phyloP scores from a whole-genome alignment of 1,284 basidiomycete species.

The Ustilago cynodontis region DNA sequence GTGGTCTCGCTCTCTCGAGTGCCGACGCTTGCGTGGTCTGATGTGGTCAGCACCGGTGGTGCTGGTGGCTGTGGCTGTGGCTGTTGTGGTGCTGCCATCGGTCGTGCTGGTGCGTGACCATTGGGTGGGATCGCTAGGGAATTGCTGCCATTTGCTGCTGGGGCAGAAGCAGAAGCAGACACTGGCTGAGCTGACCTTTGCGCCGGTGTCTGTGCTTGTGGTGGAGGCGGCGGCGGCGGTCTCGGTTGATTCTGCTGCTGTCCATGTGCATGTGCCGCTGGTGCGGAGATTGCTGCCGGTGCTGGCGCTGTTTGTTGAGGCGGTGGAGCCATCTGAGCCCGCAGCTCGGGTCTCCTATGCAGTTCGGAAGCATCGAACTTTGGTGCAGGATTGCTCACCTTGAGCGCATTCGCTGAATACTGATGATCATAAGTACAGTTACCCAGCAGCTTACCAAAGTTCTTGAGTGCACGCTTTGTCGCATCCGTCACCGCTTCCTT shows the following conservation, averaged over 20 bases:
- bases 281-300: not conserved
- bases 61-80: not conserved
- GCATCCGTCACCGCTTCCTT: slow-evolving; percentile 98
- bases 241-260: not conserved
- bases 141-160: not conserved
- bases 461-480: slow-evolving; percentile 87
- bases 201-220: slow-evolving; percentile 1
- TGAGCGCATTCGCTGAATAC: slow-evolving; percentile 84
- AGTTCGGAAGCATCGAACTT: slow-evolving; percentile 56
- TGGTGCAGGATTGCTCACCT: slow-evolving; percentile 70
- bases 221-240: not conserved
- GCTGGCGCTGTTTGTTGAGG: slow-evolving; percentile 17
- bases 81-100: slow-evolving; percentile 8
- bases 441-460: slow-evolving; percentile 90
- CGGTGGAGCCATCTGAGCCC: slow-evolving; percentile 20
- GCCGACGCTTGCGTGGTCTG: not conserved
- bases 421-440: slow-evolving; percentile 95
- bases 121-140: not conserved
- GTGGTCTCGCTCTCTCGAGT: not conserved
- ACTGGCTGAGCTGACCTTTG: slow-evolving; percentile 7
- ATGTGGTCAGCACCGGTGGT: not conserved
- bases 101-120: not conserved
- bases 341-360: slow-evolving; percentile 47
- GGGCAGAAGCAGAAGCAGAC: not conserved
- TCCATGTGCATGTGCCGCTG: too few relatives aligned